Evolutionary conservation across 306 rosid genomes (phyloP).

Genomic region (Inga laurina): DNA sequence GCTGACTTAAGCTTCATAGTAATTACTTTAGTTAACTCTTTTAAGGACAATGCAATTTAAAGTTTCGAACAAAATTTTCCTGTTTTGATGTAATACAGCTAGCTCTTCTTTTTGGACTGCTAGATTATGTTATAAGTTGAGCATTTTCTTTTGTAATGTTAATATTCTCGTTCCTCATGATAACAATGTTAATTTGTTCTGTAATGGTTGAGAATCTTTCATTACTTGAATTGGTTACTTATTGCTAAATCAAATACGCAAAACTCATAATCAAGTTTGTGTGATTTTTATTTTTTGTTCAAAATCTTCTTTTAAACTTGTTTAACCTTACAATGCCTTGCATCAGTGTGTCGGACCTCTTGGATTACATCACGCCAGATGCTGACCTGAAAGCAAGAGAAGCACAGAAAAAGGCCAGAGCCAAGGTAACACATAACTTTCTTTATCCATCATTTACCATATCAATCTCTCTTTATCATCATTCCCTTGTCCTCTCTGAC

Average conservation of each 20-base stretch:
- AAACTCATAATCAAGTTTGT: not conserved
- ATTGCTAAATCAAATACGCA: constrained; percentile 4
- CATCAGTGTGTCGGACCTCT: constrained; percentile 92
- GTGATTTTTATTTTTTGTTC: not conserved
- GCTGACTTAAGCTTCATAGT: too few species aligned
- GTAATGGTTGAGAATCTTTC: not conserved
- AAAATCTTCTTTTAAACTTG: constrained; percentile 8
- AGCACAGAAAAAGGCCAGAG: constrained; percentile 89
- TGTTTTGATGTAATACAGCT: not conserved
- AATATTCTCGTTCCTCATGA: not conserved
- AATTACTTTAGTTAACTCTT: not conserved
- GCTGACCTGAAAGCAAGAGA: constrained; percentile 91
- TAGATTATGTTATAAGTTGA: not conserved
- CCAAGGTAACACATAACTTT: constrained; percentile 63
- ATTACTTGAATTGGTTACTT: not conserved
- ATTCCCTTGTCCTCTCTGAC: not conserved
- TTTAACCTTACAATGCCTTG: constrained; percentile 21
- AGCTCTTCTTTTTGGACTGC: not conserved
- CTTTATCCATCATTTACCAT: constrained; percentile 4
- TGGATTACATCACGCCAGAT: constrained; percentile 96
- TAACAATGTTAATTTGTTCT: not conserved
- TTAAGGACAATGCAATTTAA: not conserved
- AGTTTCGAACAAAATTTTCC: not conserved
- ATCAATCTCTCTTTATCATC: constrained; percentile 10
- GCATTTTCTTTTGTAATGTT: not conserved